phyloP scores from a whole-genome alignment of 2,329 filamentous ascomycete genomes.

The Furcasterigmium sp. region DNA sequence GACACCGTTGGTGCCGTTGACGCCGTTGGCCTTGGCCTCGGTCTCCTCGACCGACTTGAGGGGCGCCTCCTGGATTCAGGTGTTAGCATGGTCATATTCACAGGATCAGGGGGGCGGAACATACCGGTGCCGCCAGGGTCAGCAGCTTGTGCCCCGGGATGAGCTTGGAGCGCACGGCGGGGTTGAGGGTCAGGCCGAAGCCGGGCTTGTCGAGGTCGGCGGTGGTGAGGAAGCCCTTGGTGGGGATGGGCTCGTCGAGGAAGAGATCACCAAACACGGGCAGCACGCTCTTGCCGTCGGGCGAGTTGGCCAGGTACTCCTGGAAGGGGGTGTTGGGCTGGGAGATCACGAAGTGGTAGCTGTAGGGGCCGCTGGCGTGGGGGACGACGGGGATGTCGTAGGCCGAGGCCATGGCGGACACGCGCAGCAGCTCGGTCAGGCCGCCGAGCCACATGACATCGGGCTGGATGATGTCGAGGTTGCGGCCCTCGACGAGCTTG shows the following conservation, averaged over 20 bases:
- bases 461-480: slow-evolving; percentile 90
- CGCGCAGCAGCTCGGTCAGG: slow-evolving; percentile 84
- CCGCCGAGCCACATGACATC: slow-evolving; percentile 98
- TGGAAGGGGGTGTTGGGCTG: slow-evolving; percentile 93
- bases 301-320: slow-evolving; percentile 90
- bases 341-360: slow-evolving; percentile 92
- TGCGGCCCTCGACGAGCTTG: slow-evolving; percentile 85
- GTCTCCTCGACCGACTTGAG: slow-evolving; percentile 10
- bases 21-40: slow-evolving; percentile 7
- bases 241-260: slow-evolving; percentile 82
- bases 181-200: slow-evolving; percentile 84
- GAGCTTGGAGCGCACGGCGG: slow-evolving; percentile 62
- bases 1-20: slow-evolving; percentile 15
- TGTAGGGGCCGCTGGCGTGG: slow-evolving; percentile 91
- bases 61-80: slow-evolving; percentile 3
- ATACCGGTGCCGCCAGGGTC: slow-evolving; percentile 44
- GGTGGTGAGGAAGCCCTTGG: slow-evolving; percentile 74
- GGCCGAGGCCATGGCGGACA: slow-evolving; percentile 81
- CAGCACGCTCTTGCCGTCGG: slow-evolving; percentile 82
- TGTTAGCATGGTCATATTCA: neutral
- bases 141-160: slow-evolving; percentile 72
- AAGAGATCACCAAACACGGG: slow-evolving; percentile 93
- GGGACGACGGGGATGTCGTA: slow-evolving; percentile 94
- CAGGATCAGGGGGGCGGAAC: neutral
- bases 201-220: slow-evolving; percentile 81